These are phyloP conservation scores for Torulaspora pretoriensis DNA, from an alignment of 1,139 yeast genomes.

Conservation along the genomic window DNA sequence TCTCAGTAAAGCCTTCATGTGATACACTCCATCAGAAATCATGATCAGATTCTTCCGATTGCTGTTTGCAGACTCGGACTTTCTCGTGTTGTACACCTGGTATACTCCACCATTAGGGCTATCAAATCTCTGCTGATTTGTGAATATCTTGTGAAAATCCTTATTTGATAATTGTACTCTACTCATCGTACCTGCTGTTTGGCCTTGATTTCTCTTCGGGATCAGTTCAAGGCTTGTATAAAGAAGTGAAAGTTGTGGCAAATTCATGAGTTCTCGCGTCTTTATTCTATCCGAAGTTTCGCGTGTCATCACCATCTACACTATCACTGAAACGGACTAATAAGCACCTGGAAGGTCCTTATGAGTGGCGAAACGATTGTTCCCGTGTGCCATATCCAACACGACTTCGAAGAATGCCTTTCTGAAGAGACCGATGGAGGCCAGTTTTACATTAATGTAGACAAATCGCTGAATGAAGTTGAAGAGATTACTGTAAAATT, in stretches of 20 bases:
- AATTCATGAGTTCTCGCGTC: conserved; percentile 8
- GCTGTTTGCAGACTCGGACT: conserved; percentile 30
- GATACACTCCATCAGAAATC: conserved; percentile 61
- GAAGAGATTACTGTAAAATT: conserved; percentile 33
- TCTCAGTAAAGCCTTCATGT: conserved; percentile 62
- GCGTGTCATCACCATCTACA: conserved; percentile 9
- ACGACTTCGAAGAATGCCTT: conserved; percentile 43
- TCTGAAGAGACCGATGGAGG: conserved; percentile 38
- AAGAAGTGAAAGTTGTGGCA: conserved; percentile 8
- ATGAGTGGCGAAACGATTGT: conserved; percentile 5
- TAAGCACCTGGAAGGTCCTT: neutral
- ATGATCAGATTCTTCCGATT: conserved; percentile 37
- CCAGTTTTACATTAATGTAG: conserved; percentile 43
- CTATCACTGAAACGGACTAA: neutral
- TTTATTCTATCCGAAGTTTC: conserved; percentile 7
- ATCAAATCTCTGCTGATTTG: conserved; percentile 29
- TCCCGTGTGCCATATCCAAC: conserved; percentile 38
- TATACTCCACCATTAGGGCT: conserved; percentile 33
- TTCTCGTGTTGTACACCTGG: conserved; percentile 34
- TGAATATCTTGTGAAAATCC: conserved; percentile 31
- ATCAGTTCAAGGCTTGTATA: neutral
- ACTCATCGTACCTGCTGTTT: conserved; percentile 26
- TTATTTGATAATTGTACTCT: conserved; percentile 28
- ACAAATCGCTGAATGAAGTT: conserved; percentile 33
- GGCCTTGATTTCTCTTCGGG: conserved; percentile 19